These are phyloP conservation scores for Pyrus bretschneideri DNA, from an alignment of 306 rosid genomes.

Conservation along the genomic window DNA sequence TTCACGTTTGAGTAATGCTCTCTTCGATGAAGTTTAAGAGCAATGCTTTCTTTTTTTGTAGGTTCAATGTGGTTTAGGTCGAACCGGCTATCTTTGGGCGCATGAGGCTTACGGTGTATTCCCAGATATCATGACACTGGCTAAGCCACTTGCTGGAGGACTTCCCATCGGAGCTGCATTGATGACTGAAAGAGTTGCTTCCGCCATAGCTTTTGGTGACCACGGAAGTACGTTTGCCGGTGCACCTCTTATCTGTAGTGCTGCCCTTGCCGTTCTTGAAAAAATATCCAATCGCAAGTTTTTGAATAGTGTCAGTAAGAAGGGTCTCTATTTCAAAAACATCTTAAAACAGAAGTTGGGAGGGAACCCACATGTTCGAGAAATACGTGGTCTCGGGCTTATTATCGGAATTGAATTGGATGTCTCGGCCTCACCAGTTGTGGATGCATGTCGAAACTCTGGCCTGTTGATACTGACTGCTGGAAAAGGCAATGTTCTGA, in stretches of 20 bases:
- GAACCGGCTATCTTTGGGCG: conserved; percentile 84
- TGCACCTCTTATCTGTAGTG: conserved; percentile 57
- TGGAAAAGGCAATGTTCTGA: conserved; percentile 75
- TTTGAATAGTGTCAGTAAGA: conserved; percentile 53
- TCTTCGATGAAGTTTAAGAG: neutral
- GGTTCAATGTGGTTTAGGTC: conserved; percentile 96
- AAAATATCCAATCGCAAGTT: conserved; percentile 61
- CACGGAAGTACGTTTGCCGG: conserved; percentile 97
- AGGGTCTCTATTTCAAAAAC: conserved; percentile 62
- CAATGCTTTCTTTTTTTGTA: conserved; percentile 9
- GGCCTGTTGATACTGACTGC: conserved; percentile 79
- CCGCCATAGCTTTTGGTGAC: conserved; percentile 65
- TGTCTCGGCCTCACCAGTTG: conserved; percentile 52
- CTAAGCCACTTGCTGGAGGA: conserved; percentile 97
- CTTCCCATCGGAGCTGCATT: conserved; percentile 81
- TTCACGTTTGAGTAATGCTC: neutral
- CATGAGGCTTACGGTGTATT: conserved; percentile 63
- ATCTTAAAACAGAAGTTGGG: conserved; percentile 64
- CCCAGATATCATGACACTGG: conserved; percentile 94
- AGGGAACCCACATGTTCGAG: conserved; percentile 58
- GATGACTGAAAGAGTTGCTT: conserved; percentile 72
- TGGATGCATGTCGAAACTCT: conserved; percentile 65
- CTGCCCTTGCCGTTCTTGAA: conserved; percentile 66
- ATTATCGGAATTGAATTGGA: conserved; percentile 74
- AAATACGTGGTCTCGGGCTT: conserved; percentile 73